Evolutionary conservation across 805 yeast genomes (phyloP).

Genomic region (Priceomyces medius): DNA sequence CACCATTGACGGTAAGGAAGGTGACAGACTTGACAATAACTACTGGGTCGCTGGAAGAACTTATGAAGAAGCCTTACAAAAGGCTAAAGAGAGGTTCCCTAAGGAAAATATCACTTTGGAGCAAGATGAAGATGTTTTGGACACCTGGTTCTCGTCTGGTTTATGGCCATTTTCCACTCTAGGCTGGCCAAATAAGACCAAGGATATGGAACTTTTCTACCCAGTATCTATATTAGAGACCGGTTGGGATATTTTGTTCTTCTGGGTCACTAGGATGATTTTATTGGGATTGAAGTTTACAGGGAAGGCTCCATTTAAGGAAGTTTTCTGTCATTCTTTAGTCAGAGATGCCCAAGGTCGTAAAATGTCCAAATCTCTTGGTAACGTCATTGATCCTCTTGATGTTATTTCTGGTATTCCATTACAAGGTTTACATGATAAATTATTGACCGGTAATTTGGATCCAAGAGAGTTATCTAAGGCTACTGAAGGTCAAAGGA

Average conservation of each 20-base stretch:
- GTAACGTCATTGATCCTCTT: constrained; percentile 94
- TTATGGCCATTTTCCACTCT: constrained; percentile 96
- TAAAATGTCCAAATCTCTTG: constrained; percentile 97
- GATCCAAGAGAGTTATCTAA: constrained; percentile 85
- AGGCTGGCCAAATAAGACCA: constrained; percentile 88
- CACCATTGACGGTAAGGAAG: constrained; percentile 70
- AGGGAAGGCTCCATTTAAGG: constrained; percentile 88
- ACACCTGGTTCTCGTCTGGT: constrained; percentile 98
- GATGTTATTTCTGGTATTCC: constrained; percentile 91
- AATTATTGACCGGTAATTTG: constrained; percentile 76
- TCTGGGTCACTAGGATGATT: constrained; percentile 98
- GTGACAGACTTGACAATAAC: constrained; percentile 59
- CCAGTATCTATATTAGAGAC: constrained; percentile 96
- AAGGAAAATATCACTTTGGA: constrained; percentile 67
- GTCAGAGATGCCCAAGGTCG: constrained; percentile 99
- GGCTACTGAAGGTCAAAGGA: constrained; percentile 84
- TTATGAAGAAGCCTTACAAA: constrained; percentile 76
- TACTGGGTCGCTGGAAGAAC: constrained; percentile 92
- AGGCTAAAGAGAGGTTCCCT: constrained; percentile 76
- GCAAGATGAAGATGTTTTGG: constrained; percentile 97
- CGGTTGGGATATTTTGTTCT: constrained; percentile 98
- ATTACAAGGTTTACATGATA: constrained; percentile 73
- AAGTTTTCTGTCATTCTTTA: constrained; percentile 96
- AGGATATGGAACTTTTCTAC: constrained; percentile 72
- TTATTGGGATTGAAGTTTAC: constrained; percentile 86